phyloP scores from a whole-genome alignment of 106 monocot genomes.

The Gastrodia elata region DNA sequence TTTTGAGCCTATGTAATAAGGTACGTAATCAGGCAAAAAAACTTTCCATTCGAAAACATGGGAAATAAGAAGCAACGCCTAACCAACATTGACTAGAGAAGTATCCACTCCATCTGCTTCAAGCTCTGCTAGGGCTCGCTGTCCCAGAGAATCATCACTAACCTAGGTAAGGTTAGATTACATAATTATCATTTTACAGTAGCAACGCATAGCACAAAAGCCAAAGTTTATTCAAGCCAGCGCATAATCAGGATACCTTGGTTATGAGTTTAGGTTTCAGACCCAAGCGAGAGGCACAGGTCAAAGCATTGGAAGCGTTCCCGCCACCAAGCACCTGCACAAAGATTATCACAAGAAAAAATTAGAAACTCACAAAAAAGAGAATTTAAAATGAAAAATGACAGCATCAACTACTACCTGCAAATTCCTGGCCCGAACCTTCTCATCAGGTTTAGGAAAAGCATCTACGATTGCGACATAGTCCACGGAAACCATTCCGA shows the following conservation, averaged over 20 bases:
- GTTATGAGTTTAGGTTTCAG: constrained; percentile 59
- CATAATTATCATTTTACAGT: too few species aligned
- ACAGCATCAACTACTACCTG: constrained; percentile 33
- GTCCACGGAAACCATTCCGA: constrained; percentile 57
- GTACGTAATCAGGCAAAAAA: not conserved
- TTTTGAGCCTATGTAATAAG: not conserved
- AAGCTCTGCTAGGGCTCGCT: constrained; percentile 46
- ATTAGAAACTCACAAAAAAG: not conserved
- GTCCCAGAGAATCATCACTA: constrained; percentile 73
- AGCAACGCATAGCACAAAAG: not conserved
- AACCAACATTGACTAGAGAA: constrained; percentile 21
- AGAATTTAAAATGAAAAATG: not conserved
- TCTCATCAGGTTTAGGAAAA: constrained; percentile 83
- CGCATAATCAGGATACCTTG: constrained; percentile 37
- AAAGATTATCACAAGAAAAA: not conserved
- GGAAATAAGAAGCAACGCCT: not conserved
- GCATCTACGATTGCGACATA: constrained; percentile 65
- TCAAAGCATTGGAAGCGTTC: constrained; percentile 77
- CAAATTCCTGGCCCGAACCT: constrained; percentile 77
- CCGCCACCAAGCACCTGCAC: constrained; percentile 83
- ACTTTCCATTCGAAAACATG: constrained; percentile 44
- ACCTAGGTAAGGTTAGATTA: constrained; percentile 30
- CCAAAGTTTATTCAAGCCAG: not conserved
- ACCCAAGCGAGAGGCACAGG: constrained; percentile 75
- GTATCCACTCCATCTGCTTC: constrained; percentile 82